Evolutionary conservation across 1,284 basidiomycete species (phyloP).

Genomic region (Albatrellus sp.): DNA sequence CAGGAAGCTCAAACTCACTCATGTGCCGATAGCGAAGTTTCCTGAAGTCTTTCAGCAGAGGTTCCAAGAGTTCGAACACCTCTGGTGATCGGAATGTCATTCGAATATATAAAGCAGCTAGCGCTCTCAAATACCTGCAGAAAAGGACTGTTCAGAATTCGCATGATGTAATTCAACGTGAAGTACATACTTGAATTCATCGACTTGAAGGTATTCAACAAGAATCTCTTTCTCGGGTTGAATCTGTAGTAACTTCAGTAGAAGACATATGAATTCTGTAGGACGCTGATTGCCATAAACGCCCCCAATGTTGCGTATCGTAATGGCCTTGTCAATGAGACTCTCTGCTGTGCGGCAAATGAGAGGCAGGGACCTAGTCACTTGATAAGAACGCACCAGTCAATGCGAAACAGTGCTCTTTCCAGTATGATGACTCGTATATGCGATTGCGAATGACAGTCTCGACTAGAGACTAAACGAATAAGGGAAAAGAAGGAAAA

Average conservation of each 20-base stretch:
- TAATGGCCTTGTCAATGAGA: constrained; percentile 87
- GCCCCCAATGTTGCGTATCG: constrained; percentile 78
- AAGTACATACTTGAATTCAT: constrained; percentile 90
- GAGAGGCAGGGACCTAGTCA: constrained; percentile 5
- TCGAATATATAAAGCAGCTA: constrained; percentile 91
- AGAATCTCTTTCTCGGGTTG: constrained; percentile 97
- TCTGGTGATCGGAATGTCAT: constrained; percentile 87
- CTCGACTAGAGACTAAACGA: constrained; percentile 80
- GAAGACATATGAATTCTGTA: constrained; percentile 83
- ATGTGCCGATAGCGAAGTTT: constrained; percentile 78
- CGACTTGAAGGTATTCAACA: constrained; percentile 86
- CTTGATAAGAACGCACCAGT: constrained; percentile 42
- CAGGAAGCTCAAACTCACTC: constrained; percentile 34
- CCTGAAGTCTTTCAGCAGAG: constrained; percentile 85
- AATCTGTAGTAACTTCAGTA: constrained; percentile 90
- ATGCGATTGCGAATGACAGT: constrained; percentile 94
- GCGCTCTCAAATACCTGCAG: constrained; percentile 79
- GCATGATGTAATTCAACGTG: neutral
- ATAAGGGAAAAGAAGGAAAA: constrained; percentile 8
- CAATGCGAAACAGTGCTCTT: constrained; percentile 90
- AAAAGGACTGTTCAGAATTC: neutral
- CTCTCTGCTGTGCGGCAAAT: constrained; percentile 55
- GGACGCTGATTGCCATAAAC: constrained; percentile 89
- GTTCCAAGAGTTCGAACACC: constrained; percentile 89
- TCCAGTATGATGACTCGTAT: constrained; percentile 95